These are phyloP conservation scores for Geranium incanum DNA, from an alignment of 441 rosid genomes.

Conservation along the genomic window DNA sequence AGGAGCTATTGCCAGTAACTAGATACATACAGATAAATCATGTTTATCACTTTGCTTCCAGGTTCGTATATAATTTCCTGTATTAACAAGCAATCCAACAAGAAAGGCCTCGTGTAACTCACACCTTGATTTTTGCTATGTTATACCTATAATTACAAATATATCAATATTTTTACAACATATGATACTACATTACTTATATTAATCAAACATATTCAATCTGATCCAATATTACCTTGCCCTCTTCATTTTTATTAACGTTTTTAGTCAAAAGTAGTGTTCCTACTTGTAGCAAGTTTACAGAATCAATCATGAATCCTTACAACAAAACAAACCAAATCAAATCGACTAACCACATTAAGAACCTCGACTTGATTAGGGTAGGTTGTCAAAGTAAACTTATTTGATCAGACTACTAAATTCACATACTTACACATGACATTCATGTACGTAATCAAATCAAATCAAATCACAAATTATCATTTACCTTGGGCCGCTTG, in stretches of 20 bases:
- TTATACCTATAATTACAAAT: not conserved
- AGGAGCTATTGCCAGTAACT: not conserved
- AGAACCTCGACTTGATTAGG: not conserved
- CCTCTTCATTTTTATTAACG: too few species aligned
- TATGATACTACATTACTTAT: too few species aligned
- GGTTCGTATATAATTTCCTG: not conserved
- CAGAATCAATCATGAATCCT: too few species aligned
- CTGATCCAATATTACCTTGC: too few species aligned
- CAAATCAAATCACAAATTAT: too few species aligned
- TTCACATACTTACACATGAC: not conserved
- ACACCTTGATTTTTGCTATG: not conserved
- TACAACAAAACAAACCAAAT: too few species aligned
- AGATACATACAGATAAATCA: not conserved
- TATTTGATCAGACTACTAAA: too few species aligned
- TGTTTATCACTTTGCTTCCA: not conserved
- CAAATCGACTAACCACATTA: too few species aligned
- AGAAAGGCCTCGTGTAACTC: not conserved
- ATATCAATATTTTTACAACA: too few species aligned
- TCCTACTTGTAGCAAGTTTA: too few species aligned
- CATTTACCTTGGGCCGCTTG: constrained; percentile 78
- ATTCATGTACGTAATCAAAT: not conserved
- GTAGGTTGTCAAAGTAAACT: not conserved
- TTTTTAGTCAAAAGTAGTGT: too few species aligned
- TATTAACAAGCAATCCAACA: not conserved
- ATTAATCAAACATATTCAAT: too few species aligned